Evolutionary conservation across 2,329 filamentous ascomycete genomes (phyloP), one percentile per base, ranked within the genome.

Genomic region (Hypoxylon sp.): DNA sequence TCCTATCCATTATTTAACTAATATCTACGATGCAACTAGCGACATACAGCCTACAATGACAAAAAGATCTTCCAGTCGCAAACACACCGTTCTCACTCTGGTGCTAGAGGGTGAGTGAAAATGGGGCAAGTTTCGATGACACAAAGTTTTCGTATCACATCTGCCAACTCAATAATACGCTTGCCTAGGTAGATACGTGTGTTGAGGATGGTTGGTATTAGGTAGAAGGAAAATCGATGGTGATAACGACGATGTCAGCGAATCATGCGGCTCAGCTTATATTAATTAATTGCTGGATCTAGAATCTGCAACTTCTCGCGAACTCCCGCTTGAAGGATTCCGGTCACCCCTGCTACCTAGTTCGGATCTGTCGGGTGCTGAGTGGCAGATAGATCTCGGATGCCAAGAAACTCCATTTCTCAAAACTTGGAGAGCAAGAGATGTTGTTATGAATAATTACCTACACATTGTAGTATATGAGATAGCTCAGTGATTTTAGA

Each of bases 191-290:
- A 38, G 13, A 38, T 38, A 38, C 14, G 34, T 9, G 9, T 19
- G 21, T 19, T 21, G 17, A 19, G 17, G 19, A 43, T 43, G 38
- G 38, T 9, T 43, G 19, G 14, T 19, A 11, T 19, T 43, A 43
- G 2, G 11, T 43, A 43, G 7, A 21, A 3, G 19, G 38, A 43
- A 36, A 21, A 21, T 43, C 38, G 10, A 19, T 9, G n/a, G 38
- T 19, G 38, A 21, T 43, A 2, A 43, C 5, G 38, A 9, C 38
- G 17, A 21, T 43, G 38, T 43, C 38, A 43, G 38, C 38, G 21
- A 43, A 21, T 43, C 6, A 43, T 43, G 38, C 38, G 38, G 38
- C 38, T 43, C 38, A 21, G 38, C 38, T 43, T 43, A 43, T 43
- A 43, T 43, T 43, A 43, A 41, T 41, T 41, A 41, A 7, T 17